Evolutionary conservation across 148 eudicot genomes (phyloP), one percentile per base, ranked within the genome.

Genomic region (Rheum nobile): DNA sequence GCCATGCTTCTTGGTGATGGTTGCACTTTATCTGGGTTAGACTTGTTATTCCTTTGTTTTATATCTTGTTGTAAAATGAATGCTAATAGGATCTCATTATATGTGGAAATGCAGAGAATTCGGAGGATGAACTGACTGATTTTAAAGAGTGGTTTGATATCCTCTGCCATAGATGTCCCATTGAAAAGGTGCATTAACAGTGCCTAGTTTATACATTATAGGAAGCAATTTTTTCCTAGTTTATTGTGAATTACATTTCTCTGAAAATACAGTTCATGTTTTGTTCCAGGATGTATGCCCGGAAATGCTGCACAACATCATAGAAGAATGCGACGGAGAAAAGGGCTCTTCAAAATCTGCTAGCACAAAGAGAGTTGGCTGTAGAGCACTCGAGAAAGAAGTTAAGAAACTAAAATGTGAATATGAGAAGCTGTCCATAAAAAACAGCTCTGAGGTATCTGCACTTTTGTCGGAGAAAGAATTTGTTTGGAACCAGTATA

Each of bases 401-500:
- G 75, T 82, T 12, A 77, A 73, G 32, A 68, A 38, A 70, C 76
- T 88, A 26, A 88, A 79, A 77, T 71, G 80, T 69, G 88, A 84
- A 77, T 77, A 83, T 72, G 89, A 83, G 71, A 80, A 81, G 84
- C 83, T 78, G 50, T 79, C 86, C 48, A 14, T 70, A 31, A 82
- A 82, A 68, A 76, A 74, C 75, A 82, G 57, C 72, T 73, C 84
- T 48, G 86, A 91, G 44, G 72, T 86, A 54, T 72, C 87, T 71
- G 88, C 91, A 16, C 88, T 91, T 48, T 71, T 75, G 78, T 79
- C 84, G 12, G 91, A 91, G 85, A 87, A 80, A 78, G 77, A 85
- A 24, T 85, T 90, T 71, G 84, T 84, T 17, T 90, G 96, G 96
- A 90, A 85, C 79, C 96, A 90, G 76, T 85, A 76, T 70, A 82